These are phyloP conservation scores for Pseudopyricularia cyperi DNA, from an alignment of 2,329 filamentous ascomycete species.

Conservation along the genomic window DNA sequence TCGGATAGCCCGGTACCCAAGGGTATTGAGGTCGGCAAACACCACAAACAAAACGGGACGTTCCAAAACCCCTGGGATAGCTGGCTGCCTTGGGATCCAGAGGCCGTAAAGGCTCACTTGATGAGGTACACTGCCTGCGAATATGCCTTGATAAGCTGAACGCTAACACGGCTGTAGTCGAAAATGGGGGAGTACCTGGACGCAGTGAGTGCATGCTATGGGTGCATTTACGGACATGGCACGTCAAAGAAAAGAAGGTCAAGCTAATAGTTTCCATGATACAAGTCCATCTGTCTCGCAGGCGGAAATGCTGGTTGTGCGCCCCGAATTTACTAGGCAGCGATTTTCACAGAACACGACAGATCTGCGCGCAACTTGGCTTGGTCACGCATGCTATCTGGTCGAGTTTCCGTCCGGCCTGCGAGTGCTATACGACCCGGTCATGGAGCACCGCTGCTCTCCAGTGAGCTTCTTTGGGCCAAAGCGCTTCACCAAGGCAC, in stretches of 20 bases:
- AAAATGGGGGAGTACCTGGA: neutral
- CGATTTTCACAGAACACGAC: slow-evolving; percentile 19
- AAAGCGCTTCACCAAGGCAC: slow-evolving; percentile 35
- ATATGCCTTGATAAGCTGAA: neutral
- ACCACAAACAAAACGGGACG: neutral
- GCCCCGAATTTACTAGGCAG: neutral
- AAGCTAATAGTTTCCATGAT: neutral
- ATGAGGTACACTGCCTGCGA: neutral
- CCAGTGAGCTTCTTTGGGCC: slow-evolving; percentile 26
- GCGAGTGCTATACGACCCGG: slow-evolving; percentile 31
- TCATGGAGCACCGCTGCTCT: slow-evolving; percentile 35
- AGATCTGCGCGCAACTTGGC: slow-evolving; percentile 56
- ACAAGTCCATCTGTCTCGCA: neutral
- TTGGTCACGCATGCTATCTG: slow-evolving; percentile 87
- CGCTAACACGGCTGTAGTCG: neutral
- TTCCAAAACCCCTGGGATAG: neutral
- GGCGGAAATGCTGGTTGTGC: neutral
- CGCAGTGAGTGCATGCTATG: neutral
- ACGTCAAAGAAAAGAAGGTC: neutral
- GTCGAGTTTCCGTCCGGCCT: slow-evolving; percentile 57
- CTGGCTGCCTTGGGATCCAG: neutral
- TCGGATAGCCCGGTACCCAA: neutral
- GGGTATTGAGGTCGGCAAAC: neutral
- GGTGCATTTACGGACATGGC: neutral
- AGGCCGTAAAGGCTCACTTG: neutral